phyloP scores from a whole-genome alignment of 2,329 filamentous ascomycete species.

The Calonectria henricotiae region DNA sequence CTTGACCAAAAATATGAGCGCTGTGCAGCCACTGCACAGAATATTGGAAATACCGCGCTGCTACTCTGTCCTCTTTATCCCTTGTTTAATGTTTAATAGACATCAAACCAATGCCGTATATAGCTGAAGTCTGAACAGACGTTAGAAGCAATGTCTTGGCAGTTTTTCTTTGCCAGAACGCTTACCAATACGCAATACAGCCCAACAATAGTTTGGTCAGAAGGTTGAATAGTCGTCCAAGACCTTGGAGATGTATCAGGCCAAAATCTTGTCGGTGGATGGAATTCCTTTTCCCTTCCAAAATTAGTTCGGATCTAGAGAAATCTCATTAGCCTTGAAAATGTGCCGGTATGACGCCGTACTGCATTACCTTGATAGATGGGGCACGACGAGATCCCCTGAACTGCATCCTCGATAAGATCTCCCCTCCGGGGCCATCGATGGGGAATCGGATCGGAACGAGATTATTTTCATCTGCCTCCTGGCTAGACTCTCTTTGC shows the following conservation, averaged over 20 bases:
- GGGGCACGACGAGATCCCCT: too few relatives aligned
- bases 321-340: neutral
- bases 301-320: neutral
- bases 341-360: accelerated
- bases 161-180: too few relatives aligned
- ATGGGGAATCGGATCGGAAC: neutral
- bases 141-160: neutral
- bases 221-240: neutral
- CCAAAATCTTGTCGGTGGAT: neutral
- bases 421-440: neutral
- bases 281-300: neutral
- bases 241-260: neutral
- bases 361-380: neutral
- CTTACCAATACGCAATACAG: neutral
- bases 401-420: too few relatives aligned
- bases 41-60: too few relatives aligned
- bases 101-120: neutral
- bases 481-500: neutral
- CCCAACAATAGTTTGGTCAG: neutral
- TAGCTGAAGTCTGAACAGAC: neutral
- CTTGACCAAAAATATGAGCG: too few relatives aligned
- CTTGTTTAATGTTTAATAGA: neutral
- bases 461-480: neutral
- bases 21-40: too few relatives aligned
- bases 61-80: too few relatives aligned